Percentiles rank a stretch among this genome's conserved stretches.
These are phyloP conservation scores for Alternaria rosae DNA, from an alignment of 2,329 filamentous ascomycete species.

Conservation along the genomic window DNA sequence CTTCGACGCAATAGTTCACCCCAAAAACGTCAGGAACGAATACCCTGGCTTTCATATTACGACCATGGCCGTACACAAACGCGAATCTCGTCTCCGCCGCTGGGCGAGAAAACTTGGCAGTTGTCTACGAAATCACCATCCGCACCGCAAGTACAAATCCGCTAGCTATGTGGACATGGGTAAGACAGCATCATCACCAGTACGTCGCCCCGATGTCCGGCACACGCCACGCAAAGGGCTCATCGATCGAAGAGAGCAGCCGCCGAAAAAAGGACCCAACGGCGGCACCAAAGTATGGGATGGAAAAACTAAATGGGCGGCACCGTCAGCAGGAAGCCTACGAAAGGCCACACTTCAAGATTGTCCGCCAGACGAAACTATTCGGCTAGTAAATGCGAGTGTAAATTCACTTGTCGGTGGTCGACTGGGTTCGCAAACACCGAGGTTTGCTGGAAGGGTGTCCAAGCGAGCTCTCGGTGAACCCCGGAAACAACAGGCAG, in stretches of 20 bases:
- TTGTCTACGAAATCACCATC: slow-evolving; percentile 6
- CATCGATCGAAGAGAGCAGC: background rate
- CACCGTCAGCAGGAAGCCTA: slow-evolving; percentile 10
- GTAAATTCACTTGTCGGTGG: slow-evolving; percentile 7
- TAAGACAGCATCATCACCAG: background rate
- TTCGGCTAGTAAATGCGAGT: slow-evolving; percentile 11
- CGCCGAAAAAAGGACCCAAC: background rate
- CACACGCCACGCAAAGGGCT: background rate
- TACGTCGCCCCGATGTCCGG: background rate
- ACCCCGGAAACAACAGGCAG: background rate
- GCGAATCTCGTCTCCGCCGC: slow-evolving; percentile 2
- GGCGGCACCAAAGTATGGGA: background rate
- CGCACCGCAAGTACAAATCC: slow-evolving; percentile 5
- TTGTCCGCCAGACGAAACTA: slow-evolving; percentile 1
- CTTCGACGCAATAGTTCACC: background rate
- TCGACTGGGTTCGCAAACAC: background rate
- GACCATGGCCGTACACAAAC: slow-evolving; percentile 1
- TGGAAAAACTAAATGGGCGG: background rate
- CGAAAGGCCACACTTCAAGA: background rate
- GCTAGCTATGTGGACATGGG: slow-evolving; percentile 3
- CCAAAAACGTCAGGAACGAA: background rate
- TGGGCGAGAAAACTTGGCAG: slow-evolving; percentile 12
- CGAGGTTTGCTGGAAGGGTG: background rate
- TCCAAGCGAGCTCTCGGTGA: background rate
- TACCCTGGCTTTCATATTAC: background rate